Percentiles rank a stretch among this genome's conserved stretches.
These are phyloP conservation scores for Boletus tomentosulus DNA, from an alignment of 768 basidiomycete species.

Conservation along the genomic window DNA sequence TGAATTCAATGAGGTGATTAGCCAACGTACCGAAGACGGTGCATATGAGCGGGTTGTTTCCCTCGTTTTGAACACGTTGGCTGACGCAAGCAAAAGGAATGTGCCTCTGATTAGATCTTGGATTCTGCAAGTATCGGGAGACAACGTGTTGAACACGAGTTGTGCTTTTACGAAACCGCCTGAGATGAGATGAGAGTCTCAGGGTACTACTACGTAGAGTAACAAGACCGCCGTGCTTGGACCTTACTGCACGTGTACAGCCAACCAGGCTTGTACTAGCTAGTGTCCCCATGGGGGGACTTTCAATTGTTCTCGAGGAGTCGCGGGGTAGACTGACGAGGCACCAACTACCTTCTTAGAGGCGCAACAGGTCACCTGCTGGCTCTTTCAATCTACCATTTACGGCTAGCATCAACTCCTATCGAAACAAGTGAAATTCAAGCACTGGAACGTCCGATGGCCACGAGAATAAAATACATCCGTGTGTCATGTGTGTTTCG, in stretches of 20 bases:
- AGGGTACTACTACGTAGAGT: too few relatives aligned
- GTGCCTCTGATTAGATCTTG: constrained; percentile 30
- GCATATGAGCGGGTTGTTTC: constrained; percentile 44
- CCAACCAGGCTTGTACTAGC: too few relatives aligned
- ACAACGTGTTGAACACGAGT: constrained; percentile 81
- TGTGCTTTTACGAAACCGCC: constrained; percentile 24
- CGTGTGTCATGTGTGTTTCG: neutral
- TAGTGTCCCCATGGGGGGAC: too few relatives aligned
- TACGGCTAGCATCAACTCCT: constrained; percentile 11
- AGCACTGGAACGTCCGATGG: neutral
- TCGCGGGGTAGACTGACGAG: too few relatives aligned
- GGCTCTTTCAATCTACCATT: constrained; percentile 19
- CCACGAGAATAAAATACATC: neutral
- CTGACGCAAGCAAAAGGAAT: constrained; percentile 26
- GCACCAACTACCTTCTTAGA: neutral
- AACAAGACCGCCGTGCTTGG: too few relatives aligned
- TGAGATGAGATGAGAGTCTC: too few relatives aligned
- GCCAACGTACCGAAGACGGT: constrained; percentile 74
- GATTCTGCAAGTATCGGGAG: constrained; percentile 19
- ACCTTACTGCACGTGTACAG: too few relatives aligned
- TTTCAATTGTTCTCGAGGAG: too few relatives aligned
- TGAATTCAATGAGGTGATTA: constrained; percentile 23
- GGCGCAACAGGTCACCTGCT: constrained; percentile 1
- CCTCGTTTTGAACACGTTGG: constrained; percentile 74
- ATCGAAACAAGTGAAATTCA: constrained; percentile 6